Evolutionary conservation across 2,329 filamentous ascomycete species (phyloP).

Genomic region (Diaporthe ampelina): DNA sequence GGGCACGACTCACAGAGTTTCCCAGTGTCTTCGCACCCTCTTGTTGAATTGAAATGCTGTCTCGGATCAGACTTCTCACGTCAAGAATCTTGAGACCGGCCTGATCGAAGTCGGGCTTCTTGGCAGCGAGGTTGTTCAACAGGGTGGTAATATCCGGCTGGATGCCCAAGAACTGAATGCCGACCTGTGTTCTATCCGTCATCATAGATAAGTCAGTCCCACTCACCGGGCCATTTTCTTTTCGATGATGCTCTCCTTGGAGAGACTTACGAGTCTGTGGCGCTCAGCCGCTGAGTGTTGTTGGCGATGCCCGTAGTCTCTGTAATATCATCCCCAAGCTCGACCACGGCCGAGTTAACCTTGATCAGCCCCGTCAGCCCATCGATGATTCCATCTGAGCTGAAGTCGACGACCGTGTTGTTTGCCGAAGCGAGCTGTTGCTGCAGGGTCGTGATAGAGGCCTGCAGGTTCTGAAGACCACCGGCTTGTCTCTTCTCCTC

Average conservation of each 20-base stretch:
- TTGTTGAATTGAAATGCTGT: constrained; percentile 31
- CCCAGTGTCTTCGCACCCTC: constrained; percentile 8
- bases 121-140: constrained; percentile 21
- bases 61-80: constrained; percentile 31
- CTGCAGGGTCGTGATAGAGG: not conserved
- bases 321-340: constrained; percentile 13
- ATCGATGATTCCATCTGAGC: not conserved
- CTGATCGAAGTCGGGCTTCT: constrained; percentile 26
- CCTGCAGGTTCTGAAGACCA: constrained; percentile 4
- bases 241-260: too few species aligned
- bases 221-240: too few species aligned
- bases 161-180: constrained; percentile 21
- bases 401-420: constrained; percentile 20
- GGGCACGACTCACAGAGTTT: constrained; percentile 7
- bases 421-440: constrained; percentile 18
- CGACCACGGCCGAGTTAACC: constrained; percentile 28
- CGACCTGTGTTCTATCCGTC: constrained; percentile 4
- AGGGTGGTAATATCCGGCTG: constrained; percentile 30
- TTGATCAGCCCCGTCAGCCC: constrained; percentile 28
- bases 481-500: constrained; percentile 8
- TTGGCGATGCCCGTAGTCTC: not conserved
- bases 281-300: not conserved
- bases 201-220: not conserved
- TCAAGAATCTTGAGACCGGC: constrained; percentile 26
- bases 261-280: constrained; percentile 24